Conservation (phyloP, 495 filamentous ascomycete species). For the Beverwykella pulmonaria region DNA sequence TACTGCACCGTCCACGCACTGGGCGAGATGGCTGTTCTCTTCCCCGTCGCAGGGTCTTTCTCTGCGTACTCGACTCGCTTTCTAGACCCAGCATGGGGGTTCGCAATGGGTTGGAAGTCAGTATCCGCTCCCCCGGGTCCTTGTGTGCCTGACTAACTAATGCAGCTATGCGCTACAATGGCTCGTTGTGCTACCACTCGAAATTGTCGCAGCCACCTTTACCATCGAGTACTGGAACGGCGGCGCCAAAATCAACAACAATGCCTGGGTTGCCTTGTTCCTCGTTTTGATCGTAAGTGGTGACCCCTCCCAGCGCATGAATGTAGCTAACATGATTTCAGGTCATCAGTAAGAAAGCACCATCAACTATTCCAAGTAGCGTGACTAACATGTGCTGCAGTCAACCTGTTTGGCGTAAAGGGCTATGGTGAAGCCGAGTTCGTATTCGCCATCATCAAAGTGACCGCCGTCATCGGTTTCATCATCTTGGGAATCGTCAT, state of each 20-base stretch:
- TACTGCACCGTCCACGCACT: slow-evolving; percentile 91
- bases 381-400: slow-evolving; percentile 6
- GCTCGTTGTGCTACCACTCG: slow-evolving; percentile 84
- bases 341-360: not conserved
- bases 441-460: slow-evolving; percentile 59
- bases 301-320: not conserved
- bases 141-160: slow-evolving; percentile 25
- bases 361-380: not conserved
- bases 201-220: slow-evolving; percentile 87
- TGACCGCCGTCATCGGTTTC: slow-evolving; percentile 68
- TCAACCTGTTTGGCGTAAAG: slow-evolving; percentile 49
- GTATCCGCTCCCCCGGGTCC: slow-evolving; percentile 37
- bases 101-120: slow-evolving; percentile 96
- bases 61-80: slow-evolving; percentile 91
- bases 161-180: slow-evolving; percentile 83
- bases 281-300: slow-evolving; percentile 40
- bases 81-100: slow-evolving; percentile 93
- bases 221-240: slow-evolving; percentile 84
- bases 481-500: slow-evolving; percentile 47
- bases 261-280: slow-evolving; percentile 73
- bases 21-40: slow-evolving; percentile 88
- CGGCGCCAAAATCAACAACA: slow-evolving; percentile 58
- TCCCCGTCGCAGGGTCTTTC: slow-evolving; percentile 91
- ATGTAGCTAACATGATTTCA: not conserved
- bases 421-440: slow-evolving; percentile 52